Evolutionary conservation across 768 basidiomycete species (phyloP).

Genomic region (Boletus rex-veris): DNA sequence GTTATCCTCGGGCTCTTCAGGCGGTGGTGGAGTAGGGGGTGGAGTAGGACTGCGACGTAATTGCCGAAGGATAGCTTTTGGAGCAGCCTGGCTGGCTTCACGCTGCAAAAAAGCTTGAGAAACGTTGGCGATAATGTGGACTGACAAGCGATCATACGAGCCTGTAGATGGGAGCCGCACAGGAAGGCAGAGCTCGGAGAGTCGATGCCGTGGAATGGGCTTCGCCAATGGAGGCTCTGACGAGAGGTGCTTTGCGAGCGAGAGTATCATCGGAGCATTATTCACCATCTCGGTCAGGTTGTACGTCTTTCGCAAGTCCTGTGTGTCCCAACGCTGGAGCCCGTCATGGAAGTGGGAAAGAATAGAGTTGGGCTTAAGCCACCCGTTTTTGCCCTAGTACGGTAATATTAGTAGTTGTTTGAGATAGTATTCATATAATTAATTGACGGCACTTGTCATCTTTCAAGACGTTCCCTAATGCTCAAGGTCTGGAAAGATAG

Average conservation of each 20-base stretch:
- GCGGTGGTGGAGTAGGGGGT: conserved; percentile 21
- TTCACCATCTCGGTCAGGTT: conserved; percentile 44
- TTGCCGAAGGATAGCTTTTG: conserved; percentile 54
- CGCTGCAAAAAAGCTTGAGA: conserved; percentile 63
- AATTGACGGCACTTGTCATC: not conserved
- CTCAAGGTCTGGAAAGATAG: conserved; percentile 24
- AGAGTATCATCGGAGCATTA: conserved; percentile 39
- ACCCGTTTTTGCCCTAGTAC: not conserved
- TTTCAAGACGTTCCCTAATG: conserved; percentile 7
- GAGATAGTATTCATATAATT: too few species aligned
- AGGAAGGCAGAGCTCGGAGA: conserved; percentile 59
- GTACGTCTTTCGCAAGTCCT: not conserved
- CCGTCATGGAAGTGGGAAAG: conserved; percentile 16
- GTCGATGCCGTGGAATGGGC: conserved; percentile 36
- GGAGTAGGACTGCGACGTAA: conserved; percentile 45
- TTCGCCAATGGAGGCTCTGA: conserved; percentile 14
- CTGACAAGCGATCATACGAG: conserved; percentile 31
- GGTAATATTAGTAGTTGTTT: too few species aligned
- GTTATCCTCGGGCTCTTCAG: conserved; percentile 19
- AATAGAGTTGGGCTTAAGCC: not conserved
- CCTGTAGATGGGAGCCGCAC: conserved; percentile 66
- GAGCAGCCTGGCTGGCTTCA: conserved; percentile 61
- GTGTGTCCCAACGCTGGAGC: not conserved
- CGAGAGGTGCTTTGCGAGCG: conserved; percentile 27
- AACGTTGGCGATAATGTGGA: conserved; percentile 20